phyloP scores from a whole-genome alignment of 1,284 basidiomycete genomes.

The Cryptococcus sp. region DNA sequence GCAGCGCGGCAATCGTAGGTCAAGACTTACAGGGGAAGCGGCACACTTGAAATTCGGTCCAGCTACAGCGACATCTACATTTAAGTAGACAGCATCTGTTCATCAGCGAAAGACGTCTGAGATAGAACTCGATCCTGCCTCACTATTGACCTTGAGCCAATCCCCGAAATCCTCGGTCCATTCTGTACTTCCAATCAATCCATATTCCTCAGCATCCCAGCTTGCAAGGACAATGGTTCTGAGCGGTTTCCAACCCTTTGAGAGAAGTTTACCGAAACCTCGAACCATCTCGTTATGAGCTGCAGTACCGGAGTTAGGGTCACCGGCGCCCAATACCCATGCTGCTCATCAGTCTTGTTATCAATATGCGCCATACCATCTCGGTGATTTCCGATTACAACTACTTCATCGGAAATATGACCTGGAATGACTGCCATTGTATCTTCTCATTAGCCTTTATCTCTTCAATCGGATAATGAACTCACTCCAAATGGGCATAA shows the following conservation, averaged over 20 bases:
- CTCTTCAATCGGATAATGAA: not conserved
- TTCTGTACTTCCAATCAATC: slow-evolving; percentile 80
- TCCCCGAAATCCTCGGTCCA: slow-evolving; percentile 83
- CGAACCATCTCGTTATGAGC: slow-evolving; percentile 77
- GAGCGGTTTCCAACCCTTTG: slow-evolving; percentile 80
- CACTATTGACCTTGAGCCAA: slow-evolving; percentile 66
- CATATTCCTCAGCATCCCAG: slow-evolving; percentile 94
- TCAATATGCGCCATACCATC: slow-evolving; percentile 59
- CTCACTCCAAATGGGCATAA: slow-evolving; percentile 54
- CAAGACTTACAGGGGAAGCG: slow-evolving; percentile 43
- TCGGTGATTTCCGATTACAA: slow-evolving; percentile 79
- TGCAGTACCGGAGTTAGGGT: slow-evolving; percentile 83
- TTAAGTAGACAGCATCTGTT: slow-evolving; percentile 68
- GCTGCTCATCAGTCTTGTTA: slow-evolving; percentile 26
- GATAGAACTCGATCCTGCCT: too few species aligned
- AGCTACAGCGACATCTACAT: slow-evolving; percentile 64
- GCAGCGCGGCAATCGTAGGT: slow-evolving; percentile 15
- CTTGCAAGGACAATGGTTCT: slow-evolving; percentile 82
- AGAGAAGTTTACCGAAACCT: slow-evolving; percentile 70
- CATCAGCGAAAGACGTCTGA: slow-evolving; percentile 8
- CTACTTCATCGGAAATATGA: slow-evolving; percentile 75
- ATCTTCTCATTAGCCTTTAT: slow-evolving; percentile 59
- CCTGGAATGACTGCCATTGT: slow-evolving; percentile 87
- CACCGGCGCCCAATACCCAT: slow-evolving; percentile 69
- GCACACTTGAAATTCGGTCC: slow-evolving; percentile 60